Base-by-base conservation (phyloP, 2,329 filamentous ascomycete genomes). In the Calonectria hawksworthii region DNA sequence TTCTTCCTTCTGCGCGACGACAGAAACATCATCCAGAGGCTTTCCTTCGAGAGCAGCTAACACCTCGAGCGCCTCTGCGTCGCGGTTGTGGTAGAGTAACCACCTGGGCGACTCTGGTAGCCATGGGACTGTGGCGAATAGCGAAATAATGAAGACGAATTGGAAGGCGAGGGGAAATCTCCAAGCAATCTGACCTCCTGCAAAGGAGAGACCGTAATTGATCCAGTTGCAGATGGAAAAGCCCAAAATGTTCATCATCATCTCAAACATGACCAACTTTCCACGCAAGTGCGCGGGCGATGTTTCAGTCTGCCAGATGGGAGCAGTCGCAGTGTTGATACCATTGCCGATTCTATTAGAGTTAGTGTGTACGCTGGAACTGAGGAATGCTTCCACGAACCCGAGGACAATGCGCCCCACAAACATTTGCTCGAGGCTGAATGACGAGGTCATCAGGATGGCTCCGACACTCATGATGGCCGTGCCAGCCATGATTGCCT, bases 221-320 rank as follows among this genome's bases (percentile, higher is more conserved):
- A 87, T 81, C 86, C 85, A 87, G 72, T 87, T 77, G 13, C 75
- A 70, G 3, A 78, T 72, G 4, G 51, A 75, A 38, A 76, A 72
- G 1, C 77, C 77, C 1, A 76, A 70, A 26, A 77, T 75, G 11
- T 72, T 79, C 63, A 75, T 67, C 5, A 67, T 63, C 72, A 79
- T 51, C 3, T 79, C 67, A 0, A 74, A 21, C 6, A 79, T 72
- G 7, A 77, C 54, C 0, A 79, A 44, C 28, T 70, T 70, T 4
- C 68, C 68, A 9, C 68, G 56, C 9, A 23, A 34, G 14, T 70
- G 21, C 7, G 56, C 21, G 11, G 26, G 23, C 4, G 56, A 14
- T 4, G 68, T 70, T n/a, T 70, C 68, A 10, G 44, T 26, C 23
- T 70, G 68, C 68, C 56, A 70, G 13, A 70, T 41, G 11, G 68